phyloP scores from a whole-genome alignment of 2,329 filamentous ascomycete genomes.

The Rhytidhysteron rufulum region DNA sequence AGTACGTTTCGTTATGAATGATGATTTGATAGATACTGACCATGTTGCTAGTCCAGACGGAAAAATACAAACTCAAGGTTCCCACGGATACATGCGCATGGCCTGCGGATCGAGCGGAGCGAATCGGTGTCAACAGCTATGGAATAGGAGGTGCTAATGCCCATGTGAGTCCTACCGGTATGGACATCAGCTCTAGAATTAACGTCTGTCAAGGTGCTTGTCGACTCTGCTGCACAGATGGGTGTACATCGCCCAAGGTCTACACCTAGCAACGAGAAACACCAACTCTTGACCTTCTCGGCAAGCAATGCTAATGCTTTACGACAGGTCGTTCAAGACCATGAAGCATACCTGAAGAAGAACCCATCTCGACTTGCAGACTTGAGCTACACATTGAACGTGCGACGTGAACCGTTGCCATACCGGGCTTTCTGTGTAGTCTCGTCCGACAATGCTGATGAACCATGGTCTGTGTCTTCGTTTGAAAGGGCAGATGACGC shows the following conservation, averaged over 20 bases:
- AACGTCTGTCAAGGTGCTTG: too few relatives aligned
- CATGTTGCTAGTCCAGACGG: not conserved
- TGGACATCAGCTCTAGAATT: too few relatives aligned
- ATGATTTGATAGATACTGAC: not conserved
- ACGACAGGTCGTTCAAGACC: not conserved
- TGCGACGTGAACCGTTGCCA: conserved; percentile 8
- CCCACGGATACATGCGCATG: conserved; percentile 1
- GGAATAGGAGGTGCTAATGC: conserved; percentile 6
- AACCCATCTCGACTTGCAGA: not conserved
- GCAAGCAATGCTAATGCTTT: conserved; percentile 5
- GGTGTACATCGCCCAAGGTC: not conserved
- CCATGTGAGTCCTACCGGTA: too few relatives aligned
- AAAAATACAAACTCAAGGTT: conserved; percentile 4
- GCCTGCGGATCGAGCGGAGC: conserved; percentile 1
- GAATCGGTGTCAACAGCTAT: conserved; percentile 4
- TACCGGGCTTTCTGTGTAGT: conserved; percentile 11
- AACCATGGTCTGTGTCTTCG: not conserved
- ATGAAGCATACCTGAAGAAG: not conserved
- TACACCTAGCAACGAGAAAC: not conserved
- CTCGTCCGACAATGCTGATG: not conserved
- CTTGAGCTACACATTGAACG: conserved; percentile 14
- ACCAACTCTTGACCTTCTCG: conserved; percentile 4
- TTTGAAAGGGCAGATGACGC: conserved; percentile 1
- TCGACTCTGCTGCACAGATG: not conserved
- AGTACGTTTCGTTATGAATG: not conserved